Base-by-base conservation (phyloP, 768 basidiomycete species). In the Boletus reticulatus region DNA sequence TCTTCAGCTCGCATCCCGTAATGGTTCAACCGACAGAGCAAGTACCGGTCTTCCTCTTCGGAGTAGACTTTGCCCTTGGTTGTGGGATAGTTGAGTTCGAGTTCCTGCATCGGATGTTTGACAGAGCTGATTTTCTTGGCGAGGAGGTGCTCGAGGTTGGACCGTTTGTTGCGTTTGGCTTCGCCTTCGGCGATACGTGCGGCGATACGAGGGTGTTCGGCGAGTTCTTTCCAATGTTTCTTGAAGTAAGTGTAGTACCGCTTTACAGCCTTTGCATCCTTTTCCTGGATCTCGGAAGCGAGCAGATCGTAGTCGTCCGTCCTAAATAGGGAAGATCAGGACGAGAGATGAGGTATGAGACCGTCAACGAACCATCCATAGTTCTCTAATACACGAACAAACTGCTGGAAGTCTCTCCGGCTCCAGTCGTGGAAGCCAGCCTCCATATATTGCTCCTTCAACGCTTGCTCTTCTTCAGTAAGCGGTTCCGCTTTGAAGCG, bases 61-160 rank as follows among this genome's bases (percentile, higher is more conserved):
- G 83, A 89, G 72, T 96, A 99, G 6, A 94, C 89, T 66, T 98
- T 98, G 56, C 94, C 96, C 72, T 98, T 98, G 36, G 94, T 96
- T 31, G 89, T 89, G 1, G 92, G 93, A 63, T 98, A 98, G 70
- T 91, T 89, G 50, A 98, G 84, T 72, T 96, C 91, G 47, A 99
- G 85, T 71, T 97, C 95, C 70, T 98, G 96, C 87, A 98, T 94
- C 1, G 97, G 97, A 71, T 88, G 93, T 38, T 82, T 79, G 55
- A 92, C 88, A 2, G 88, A 88, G 20, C 76, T 76, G 63, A 98
- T 90, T 70, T 98, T 98, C 66, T 84, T 81, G 49, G 84, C 76
- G 31, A 98, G 82, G 9, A 95, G 82, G 32, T 81, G 79, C 61
- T 91, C 87, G 14, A 90, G 81, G 62, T 90, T 89, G 50, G 88